phyloP scores from a whole-genome alignment of 2,329 filamentous ascomycete species.

The Gaeumannomyces sp. region DNA sequence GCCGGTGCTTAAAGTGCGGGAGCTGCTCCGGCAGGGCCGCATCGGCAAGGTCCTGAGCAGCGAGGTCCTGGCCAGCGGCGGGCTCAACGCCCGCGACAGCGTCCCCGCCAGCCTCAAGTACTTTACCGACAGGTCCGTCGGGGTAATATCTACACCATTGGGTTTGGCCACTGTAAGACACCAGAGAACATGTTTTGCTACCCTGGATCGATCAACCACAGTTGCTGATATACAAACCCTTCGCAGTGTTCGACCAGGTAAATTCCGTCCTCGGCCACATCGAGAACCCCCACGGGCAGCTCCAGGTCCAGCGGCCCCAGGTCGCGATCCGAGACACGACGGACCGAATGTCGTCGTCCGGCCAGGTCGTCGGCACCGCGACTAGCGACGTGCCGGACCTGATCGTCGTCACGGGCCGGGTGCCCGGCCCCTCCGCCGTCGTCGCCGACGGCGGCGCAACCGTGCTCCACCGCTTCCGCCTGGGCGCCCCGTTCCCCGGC shows the following conservation, averaged over 20 bases:
- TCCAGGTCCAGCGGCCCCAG: slow-evolving; percentile 39
- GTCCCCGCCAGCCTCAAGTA: slow-evolving; percentile 36
- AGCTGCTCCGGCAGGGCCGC: slow-evolving; percentile 35
- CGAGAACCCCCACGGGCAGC: slow-evolving; percentile 27
- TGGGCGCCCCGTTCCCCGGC: slow-evolving; percentile 42
- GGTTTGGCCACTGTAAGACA: slow-evolving; percentile 34
- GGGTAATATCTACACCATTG: slow-evolving; percentile 39
- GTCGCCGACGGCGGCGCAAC: slow-evolving; percentile 28
- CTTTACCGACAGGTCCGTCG: slow-evolving; percentile 39
- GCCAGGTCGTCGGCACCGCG: slow-evolving; percentile 13
- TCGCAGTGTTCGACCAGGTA: slow-evolving; percentile 37
- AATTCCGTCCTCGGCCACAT: slow-evolving; percentile 41
- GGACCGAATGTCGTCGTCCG: not conserved
- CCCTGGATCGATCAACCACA: slow-evolving; percentile 17
- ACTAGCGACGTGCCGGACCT: slow-evolving; percentile 23
- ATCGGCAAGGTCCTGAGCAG: slow-evolving; percentile 49
- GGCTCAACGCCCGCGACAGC: slow-evolving; percentile 26
- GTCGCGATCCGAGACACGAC: slow-evolving; percentile 26
- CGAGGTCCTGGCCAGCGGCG: slow-evolving; percentile 34
- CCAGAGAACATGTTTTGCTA: not conserved
- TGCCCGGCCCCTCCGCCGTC: slow-evolving; percentile 22
- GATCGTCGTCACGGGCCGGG: slow-evolving; percentile 25
- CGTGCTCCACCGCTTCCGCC: slow-evolving; percentile 37
- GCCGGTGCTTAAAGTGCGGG: slow-evolving; percentile 34
- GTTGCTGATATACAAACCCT: slow-evolving; percentile 17